Percentiles rank a stretch among this genome's conserved stretches.
Conservation (phyloP, 345 rosid species). For the Microthlaspi erraticum region DNA sequence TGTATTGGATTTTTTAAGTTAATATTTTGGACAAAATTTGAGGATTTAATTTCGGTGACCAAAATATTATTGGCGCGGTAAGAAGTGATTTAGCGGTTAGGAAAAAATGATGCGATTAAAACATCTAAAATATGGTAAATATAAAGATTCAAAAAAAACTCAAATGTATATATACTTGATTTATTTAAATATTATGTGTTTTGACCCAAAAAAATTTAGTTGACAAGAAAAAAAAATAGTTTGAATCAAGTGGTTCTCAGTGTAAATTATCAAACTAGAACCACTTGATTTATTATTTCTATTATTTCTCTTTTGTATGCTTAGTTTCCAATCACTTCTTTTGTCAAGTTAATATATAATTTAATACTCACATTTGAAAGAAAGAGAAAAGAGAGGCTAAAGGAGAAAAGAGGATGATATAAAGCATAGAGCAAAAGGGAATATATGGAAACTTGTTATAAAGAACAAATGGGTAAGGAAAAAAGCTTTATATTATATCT, state of each 20-base stretch:
- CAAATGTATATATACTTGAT: too few relatives aligned
- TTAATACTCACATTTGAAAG: conserved; percentile 26
- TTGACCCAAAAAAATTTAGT: not conserved
- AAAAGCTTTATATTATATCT: conserved; percentile 32
- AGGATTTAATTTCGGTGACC: not conserved
- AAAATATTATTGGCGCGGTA: not conserved
- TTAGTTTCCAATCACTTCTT: conserved; percentile 18
- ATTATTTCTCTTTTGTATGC: not conserved
- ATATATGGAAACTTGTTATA: conserved; percentile 52
- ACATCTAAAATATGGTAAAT: not conserved
- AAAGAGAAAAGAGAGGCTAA: conserved; percentile 39
- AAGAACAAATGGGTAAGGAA: conserved; percentile 44
- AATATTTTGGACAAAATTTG: not conserved
- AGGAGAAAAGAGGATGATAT: conserved; percentile 43
- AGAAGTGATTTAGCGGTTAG: not conserved
- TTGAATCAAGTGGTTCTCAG: not conserved
- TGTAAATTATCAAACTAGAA: conserved; percentile 1
- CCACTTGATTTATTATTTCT: not conserved
- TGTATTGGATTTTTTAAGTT: conserved; percentile 1
- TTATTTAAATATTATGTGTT: not conserved
- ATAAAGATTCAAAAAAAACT: not conserved
- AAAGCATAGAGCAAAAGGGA: conserved; percentile 50
- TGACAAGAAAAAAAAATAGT: not conserved
- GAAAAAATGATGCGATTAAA: not conserved
- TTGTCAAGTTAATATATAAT: not conserved